Evolutionary conservation across 2,329 filamentous ascomycete species (phyloP).

Genomic region (Ophioceras dolichostomum): DNA sequence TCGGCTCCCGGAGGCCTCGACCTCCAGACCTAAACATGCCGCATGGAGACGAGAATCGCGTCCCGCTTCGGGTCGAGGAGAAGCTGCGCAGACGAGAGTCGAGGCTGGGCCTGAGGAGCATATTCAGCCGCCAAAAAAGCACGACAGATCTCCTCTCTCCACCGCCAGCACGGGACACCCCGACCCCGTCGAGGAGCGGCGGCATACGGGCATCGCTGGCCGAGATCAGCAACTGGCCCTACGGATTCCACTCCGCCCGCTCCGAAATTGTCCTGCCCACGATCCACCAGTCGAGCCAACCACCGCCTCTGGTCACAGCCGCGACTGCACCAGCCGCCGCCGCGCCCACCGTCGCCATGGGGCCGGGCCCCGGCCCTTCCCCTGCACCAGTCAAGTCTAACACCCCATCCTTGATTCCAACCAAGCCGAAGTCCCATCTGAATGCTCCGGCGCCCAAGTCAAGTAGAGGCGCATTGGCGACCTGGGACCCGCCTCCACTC

Average conservation of each 20-base stretch:
- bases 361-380: too few species aligned
- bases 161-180: slow-evolving; percentile 17
- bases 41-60: slow-evolving; percentile 19
- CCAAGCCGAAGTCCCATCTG: slow-evolving; percentile 16
- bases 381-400: too few species aligned
- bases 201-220: slow-evolving; percentile 32
- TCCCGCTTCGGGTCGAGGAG: slow-evolving; percentile 27
- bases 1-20: slow-evolving; percentile 21
- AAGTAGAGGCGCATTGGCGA: slow-evolving; percentile 20
- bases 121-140: slow-evolving; percentile 35
- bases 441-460: slow-evolving; percentile 7
- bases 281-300: too few species aligned
- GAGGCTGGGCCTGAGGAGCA: slow-evolving; percentile 33
- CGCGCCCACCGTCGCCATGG: too few species aligned
- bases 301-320: too few species aligned
- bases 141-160: slow-evolving; percentile 18
- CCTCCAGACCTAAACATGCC: slow-evolving; percentile 22
- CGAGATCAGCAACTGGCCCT: slow-evolving; percentile 31
- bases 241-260: slow-evolving; percentile 19
- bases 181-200: slow-evolving; percentile 15
- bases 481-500: slow-evolving; percentile 61
- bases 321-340: slow-evolving; percentile 6
- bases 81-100: slow-evolving; percentile 36
- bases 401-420: too few species aligned
- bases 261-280: slow-evolving; percentile 22